These are phyloP conservation scores for Aspergillus mulundensis DNA, from an alignment of 495 filamentous ascomycete species.

Conservation along the genomic window DNA sequence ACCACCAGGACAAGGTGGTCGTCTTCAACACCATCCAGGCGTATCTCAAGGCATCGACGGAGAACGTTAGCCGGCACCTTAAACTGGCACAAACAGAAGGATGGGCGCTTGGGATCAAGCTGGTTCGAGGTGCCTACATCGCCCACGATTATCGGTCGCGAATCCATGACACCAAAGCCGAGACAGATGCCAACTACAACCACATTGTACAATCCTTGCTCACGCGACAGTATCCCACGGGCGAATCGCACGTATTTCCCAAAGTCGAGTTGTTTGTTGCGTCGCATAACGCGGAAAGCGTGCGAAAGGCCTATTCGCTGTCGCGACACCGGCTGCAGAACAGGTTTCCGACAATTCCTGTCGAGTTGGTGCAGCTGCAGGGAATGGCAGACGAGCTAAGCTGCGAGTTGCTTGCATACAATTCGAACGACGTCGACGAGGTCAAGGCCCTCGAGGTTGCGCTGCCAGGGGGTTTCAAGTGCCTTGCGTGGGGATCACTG, in stretches of 20 bases:
- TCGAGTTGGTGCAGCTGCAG: constrained; percentile 79
- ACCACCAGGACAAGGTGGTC: constrained; percentile 47
- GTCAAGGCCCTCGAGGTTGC: constrained; percentile 9
- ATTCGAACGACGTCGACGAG: neutral
- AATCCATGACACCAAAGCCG: constrained; percentile 39
- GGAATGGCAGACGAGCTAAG: constrained; percentile 93
- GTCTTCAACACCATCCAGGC: constrained; percentile 72
- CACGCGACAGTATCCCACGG: constrained; percentile 63
- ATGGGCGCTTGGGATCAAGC: constrained; percentile 78
- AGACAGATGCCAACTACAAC: constrained; percentile 40
- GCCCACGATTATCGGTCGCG: constrained; percentile 29
- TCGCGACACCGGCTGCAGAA: constrained; percentile 25
- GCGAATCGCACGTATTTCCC: constrained; percentile 40
- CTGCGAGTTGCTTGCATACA: constrained; percentile 60
- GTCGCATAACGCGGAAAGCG: constrained; percentile 34
- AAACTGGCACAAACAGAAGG: constrained; percentile 54
- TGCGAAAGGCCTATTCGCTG: constrained; percentile 41
- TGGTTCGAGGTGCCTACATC: constrained; percentile 84
- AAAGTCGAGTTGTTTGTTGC: constrained; percentile 21
- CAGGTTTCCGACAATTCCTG: constrained; percentile 45
- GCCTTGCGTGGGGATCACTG: constrained; percentile 79
- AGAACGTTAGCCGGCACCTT: constrained; percentile 59
- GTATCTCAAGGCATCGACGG: constrained; percentile 66
- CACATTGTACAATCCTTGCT: constrained; percentile 47
- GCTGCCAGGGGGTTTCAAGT: constrained; percentile 66